Conservation (phyloP, 768 basidiomycete species). For the Phanerochaete carnosa region DNA sequence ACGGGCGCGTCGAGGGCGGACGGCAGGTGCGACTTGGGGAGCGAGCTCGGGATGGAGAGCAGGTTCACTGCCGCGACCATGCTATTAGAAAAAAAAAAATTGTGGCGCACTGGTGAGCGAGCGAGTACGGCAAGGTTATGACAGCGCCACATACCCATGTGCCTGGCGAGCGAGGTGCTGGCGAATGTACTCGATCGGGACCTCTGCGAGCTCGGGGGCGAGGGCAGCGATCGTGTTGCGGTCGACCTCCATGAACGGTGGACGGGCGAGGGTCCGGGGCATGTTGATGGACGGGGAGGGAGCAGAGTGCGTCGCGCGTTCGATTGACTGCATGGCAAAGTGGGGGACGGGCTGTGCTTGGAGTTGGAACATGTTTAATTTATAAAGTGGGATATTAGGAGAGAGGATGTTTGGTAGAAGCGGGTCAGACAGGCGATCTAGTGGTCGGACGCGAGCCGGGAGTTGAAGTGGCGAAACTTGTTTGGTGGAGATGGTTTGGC, state of each 20-base stretch:
- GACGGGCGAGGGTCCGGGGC: conserved; percentile 73
- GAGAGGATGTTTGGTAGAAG: conserved; percentile 16
- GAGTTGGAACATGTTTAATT: conserved; percentile 27
- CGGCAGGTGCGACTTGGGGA: conserved; percentile 25
- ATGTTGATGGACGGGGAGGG: conserved; percentile 51
- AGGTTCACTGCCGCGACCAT: conserved; percentile 24
- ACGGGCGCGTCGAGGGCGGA: conserved; percentile 23
- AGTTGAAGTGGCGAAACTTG: conserved; percentile 1
- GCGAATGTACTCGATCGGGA: conserved; percentile 67
- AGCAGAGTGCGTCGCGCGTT: conserved; percentile 15
- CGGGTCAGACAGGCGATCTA: not conserved
- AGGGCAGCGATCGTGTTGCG: conserved; percentile 52
- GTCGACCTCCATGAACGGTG: conserved; percentile 59
- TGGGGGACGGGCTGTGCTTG: conserved; percentile 22
- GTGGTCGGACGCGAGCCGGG: not conserved
- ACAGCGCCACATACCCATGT: conserved; percentile 19
- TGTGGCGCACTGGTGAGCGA: not conserved
- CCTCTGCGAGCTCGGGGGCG: conserved; percentile 48
- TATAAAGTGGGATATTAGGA: conserved; percentile 9
- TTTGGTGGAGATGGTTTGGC: conserved; percentile 1
- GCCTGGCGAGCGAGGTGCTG: conserved; percentile 27
- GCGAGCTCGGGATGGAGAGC: conserved; percentile 22
- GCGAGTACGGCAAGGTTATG: not conserved
- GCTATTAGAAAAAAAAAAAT: no score
- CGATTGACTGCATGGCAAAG: conserved; percentile 15